A percentile compares a stretch with the other conserved stretches of the same genome.
Conservation (phyloP, 805 yeast species). For the Wickerhamiella sorbophila region DNA sequence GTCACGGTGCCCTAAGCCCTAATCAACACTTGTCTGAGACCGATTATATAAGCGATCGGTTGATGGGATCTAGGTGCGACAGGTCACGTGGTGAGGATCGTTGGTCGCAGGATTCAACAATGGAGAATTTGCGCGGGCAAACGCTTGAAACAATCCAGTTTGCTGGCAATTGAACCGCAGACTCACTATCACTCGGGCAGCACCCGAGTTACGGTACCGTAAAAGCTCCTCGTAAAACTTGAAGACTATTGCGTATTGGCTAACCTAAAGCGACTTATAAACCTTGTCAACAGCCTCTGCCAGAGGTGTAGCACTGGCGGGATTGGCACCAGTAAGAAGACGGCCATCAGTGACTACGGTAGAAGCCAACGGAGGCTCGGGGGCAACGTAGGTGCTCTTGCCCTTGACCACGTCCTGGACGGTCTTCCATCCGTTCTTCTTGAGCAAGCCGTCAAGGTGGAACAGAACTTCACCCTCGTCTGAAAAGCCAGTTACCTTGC, state of each 20-base stretch:
- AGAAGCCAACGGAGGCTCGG: conserved; percentile 30
- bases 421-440: conserved; percentile 22
- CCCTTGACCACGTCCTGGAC: conserved; percentile 29
- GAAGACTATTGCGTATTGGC: no score
- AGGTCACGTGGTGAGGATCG: no score
- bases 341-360: conserved; percentile 38
- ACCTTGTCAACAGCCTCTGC: conserved; percentile 28
- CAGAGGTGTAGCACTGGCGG: conserved; percentile 38
- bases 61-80: no score
- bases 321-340: conserved; percentile 53
- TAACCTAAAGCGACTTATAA: neutral
- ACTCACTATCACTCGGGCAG: no score
- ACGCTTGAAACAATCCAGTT: no score
- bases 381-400: conserved; percentile 34
- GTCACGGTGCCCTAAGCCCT: neutral
- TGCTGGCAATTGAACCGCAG: no score
- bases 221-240: no score
- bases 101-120: no score
- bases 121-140: no score
- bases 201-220: no score
- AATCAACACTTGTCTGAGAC: no score
- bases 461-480: conserved; percentile 35
- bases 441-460: conserved; percentile 22
- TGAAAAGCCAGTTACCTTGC: conserved; percentile 47
- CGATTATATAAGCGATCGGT: no score